Evolutionary conservation across 352 stramenopile genomes (phyloP).

Genomic region (Aphanomyces stellatus): DNA sequence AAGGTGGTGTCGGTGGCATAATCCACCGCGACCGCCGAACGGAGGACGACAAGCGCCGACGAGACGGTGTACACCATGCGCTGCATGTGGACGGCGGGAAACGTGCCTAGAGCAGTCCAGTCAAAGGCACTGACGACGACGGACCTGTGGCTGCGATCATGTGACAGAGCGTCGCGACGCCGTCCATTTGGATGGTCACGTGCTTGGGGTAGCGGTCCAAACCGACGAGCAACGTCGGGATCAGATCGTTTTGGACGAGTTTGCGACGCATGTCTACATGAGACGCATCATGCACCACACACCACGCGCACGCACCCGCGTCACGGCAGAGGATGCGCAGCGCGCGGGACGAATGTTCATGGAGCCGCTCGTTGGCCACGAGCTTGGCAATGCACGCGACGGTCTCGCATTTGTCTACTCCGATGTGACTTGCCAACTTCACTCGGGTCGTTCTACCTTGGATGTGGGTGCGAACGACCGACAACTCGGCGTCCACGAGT

Average conservation of each 20-base stretch:
- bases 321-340: too few species aligned
- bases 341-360: slow-evolving; percentile 1
- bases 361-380: background rate
- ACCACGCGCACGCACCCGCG: too few species aligned
- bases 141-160: background rate
- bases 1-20: background rate
- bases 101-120: background rate
- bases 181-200: slow-evolving; percentile 4
- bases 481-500: background rate
- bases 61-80: background rate
- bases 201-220: background rate
- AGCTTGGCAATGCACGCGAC: background rate
- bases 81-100: background rate
- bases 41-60: background rate
- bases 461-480: background rate
- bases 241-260: background rate
- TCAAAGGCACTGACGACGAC: background rate
- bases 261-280: background rate
- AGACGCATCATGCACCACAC: background rate
- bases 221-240: background rate
- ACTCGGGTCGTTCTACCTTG: background rate
- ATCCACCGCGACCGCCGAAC: background rate
- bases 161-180: background rate
- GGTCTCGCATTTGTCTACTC: slow-evolving; percentile 17
- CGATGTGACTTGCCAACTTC: background rate